Conservation (phyloP, 345 rosid species). For the Eucalyptus viminalis region DNA sequence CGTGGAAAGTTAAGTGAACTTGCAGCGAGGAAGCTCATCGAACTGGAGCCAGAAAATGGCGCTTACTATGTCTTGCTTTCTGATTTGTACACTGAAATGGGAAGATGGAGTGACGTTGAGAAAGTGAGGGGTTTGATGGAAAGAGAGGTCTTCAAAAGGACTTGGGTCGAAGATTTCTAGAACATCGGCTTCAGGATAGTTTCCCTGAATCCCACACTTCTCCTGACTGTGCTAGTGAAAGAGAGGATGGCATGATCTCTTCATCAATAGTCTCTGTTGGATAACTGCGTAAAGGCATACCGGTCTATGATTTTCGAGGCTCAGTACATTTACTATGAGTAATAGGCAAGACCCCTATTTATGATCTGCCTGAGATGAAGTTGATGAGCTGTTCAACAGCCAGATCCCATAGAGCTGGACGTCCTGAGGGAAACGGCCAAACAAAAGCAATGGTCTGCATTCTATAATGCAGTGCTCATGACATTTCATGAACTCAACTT, state of each 20-base stretch:
- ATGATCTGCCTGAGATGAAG: background rate
- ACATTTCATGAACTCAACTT: background rate
- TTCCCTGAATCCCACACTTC: background rate
- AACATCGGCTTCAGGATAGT: background rate
- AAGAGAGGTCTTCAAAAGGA: slow-evolving; percentile 28
- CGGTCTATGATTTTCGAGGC: background rate
- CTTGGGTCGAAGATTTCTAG: slow-evolving; percentile 17
- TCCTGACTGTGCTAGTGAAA: background rate
- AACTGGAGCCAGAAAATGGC: slow-evolving; percentile 33
- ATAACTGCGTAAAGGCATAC: background rate
- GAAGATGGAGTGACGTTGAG: slow-evolving; percentile 36
- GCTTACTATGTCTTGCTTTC: slow-evolving; percentile 27
- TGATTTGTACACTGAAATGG: slow-evolving; percentile 34
- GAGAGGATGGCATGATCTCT: background rate
- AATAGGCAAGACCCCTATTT: background rate
- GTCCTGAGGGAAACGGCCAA: background rate
- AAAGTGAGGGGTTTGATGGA: slow-evolving; percentile 22
- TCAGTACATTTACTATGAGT: background rate
- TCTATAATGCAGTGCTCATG: background rate
- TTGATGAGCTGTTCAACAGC: background rate
- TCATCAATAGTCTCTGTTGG: background rate
- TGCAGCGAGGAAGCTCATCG: slow-evolving; percentile 33
- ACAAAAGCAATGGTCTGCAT: background rate
- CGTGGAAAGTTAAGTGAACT: slow-evolving; percentile 27
- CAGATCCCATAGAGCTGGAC: background rate